phyloP scores from a whole-genome alignment of 2,329 filamentous ascomycete species.

The Nemania diffusa region DNA sequence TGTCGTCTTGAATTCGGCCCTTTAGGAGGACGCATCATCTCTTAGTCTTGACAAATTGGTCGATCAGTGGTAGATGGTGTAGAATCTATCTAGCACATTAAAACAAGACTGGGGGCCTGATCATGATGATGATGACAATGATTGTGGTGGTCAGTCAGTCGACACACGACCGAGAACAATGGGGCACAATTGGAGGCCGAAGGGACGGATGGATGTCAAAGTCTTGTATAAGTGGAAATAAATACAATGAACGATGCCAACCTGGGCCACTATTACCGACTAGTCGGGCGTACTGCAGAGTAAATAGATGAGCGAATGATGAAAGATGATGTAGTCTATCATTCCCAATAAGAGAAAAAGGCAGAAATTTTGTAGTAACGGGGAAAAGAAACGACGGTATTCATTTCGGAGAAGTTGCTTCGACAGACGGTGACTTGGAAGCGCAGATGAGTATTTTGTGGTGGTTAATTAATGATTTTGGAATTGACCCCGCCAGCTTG shows the following conservation, averaged over 20 bases:
- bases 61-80: not conserved
- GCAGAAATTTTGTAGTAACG: not conserved
- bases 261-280: not conserved
- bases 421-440: not conserved
- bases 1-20: slow-evolving; percentile 20
- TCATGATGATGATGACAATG: slow-evolving; percentile 19
- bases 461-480: slow-evolving; percentile 1
- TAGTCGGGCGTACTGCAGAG: not conserved
- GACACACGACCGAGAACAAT: slow-evolving; percentile 11
- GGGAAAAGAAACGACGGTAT: not conserved
- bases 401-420: slow-evolving; percentile 1
- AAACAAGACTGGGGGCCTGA: not conserved
- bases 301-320: not conserved
- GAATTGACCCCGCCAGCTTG: slow-evolving; percentile 1
- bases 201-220: slow-evolving; percentile 18
- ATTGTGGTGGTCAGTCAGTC: slow-evolving; percentile 1
- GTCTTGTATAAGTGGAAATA: slow-evolving; percentile 12
- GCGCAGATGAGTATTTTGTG: not conserved
- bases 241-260: not conserved
- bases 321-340: slow-evolving; percentile 9
- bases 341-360: slow-evolving; percentile 1
- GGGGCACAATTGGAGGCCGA: slow-evolving; percentile 19
- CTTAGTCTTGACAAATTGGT: slow-evolving; percentile 10
- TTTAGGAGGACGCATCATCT: slow-evolving; percentile 27
- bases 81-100: slow-evolving; percentile 10